Evolutionary conservation across 2,329 filamentous ascomycete genomes (phyloP).

Genomic region (Arthrocladium fulminans): DNA sequence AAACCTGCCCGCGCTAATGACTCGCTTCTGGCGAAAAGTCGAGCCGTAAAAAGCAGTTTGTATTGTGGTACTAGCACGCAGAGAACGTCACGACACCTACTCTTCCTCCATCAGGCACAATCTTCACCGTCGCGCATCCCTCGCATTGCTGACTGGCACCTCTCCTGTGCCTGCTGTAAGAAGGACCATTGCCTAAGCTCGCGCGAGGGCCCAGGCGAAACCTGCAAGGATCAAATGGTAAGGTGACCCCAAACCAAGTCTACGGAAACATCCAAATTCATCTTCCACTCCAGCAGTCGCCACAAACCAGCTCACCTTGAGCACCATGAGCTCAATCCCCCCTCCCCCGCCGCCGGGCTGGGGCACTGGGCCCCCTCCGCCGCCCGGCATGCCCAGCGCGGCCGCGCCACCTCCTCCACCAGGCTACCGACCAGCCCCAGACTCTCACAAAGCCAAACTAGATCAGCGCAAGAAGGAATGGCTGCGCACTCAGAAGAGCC

Average conservation of each 20-base stretch:
- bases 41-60: not conserved
- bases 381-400: slow-evolving; percentile 41
- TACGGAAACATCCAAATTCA: slow-evolving; percentile 15
- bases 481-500: slow-evolving; percentile 80
- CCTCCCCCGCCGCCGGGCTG: slow-evolving; percentile 62
- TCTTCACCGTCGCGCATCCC: not conserved
- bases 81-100: not conserved
- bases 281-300: slow-evolving; percentile 13
- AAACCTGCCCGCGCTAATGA: not conserved
- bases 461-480: slow-evolving; percentile 99
- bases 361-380: slow-evolving; percentile 44
- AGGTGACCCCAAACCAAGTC: slow-evolving; percentile 15
- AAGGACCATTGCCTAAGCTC: not conserved
- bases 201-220: not conserved
- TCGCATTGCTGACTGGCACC: not conserved
- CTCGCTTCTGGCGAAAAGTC: not conserved
- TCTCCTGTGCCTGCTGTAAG: not conserved
- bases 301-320: slow-evolving; percentile 9
- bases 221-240: slow-evolving; percentile 17
- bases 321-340: slow-evolving; percentile 50
- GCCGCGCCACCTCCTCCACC: slow-evolving; percentile 60
- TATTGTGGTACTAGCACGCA: not conserved
- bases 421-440: slow-evolving; percentile 68
- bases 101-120: not conserved
- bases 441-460: slow-evolving; percentile 86